These are phyloP conservation scores for Elaeagnus macrophylla DNA, from an alignment of 306 rosid genomes.

Conservation along the genomic window DNA sequence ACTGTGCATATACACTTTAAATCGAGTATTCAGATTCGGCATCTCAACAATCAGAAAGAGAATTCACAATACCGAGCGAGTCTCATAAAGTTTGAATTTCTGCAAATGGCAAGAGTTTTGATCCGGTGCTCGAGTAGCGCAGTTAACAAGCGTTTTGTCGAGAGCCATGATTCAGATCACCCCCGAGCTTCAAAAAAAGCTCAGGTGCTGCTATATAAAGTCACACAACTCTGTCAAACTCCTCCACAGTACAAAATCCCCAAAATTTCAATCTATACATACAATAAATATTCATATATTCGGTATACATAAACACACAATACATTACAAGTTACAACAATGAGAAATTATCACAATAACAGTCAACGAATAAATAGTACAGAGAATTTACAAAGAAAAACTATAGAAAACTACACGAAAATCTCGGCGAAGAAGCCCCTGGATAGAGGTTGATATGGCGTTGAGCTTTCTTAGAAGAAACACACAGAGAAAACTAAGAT, in stretches of 20 bases:
- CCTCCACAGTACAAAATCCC: constrained; percentile 23
- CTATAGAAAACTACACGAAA: too few species aligned
- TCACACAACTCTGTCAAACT: constrained; percentile 14
- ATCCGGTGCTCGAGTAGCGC: constrained; percentile 34
- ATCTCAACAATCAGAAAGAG: background rate
- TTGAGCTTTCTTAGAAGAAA: too few species aligned
- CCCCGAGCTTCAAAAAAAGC: constrained; percentile 44
- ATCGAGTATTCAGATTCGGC: background rate
- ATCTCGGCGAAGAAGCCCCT: too few species aligned
- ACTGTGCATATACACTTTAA: too few species aligned
- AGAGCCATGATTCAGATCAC: constrained; percentile 45
- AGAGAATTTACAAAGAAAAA: too few species aligned
- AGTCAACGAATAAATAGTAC: too few species aligned
- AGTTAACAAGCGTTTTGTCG: constrained; percentile 25
- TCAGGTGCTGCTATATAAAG: constrained; percentile 27
- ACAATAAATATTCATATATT: constrained; percentile 11
- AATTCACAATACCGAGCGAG: constrained; percentile 63
- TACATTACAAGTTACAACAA: constrained; percentile 11
- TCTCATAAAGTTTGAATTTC: constrained; percentile 91
- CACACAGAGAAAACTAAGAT: too few species aligned
- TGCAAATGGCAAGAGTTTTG: constrained; percentile 47
- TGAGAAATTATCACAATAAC: constrained; percentile 6
- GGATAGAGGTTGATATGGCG: too few species aligned
- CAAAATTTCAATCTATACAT: constrained; percentile 24
- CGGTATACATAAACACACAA: too few species aligned